A percentile compares a stretch with the other conserved stretches of the same genome.
These are phyloP conservation scores for Euphrasia arctica DNA, from an alignment of 305 asterid genomes.

Conservation along the genomic window DNA sequence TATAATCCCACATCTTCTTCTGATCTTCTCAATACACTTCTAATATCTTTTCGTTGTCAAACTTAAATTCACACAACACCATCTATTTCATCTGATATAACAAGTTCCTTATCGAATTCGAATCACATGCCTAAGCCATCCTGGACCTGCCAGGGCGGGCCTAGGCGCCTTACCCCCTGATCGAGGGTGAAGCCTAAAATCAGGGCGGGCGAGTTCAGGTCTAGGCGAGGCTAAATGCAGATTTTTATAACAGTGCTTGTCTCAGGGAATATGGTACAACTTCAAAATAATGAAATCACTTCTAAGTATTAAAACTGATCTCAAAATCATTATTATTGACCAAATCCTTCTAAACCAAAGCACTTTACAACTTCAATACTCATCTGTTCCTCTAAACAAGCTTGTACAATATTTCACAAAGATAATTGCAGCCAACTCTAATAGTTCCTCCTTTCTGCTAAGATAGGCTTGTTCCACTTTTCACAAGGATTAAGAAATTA, in stretches of 20 bases:
- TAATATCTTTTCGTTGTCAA: no score
- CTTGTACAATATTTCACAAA: neutral
- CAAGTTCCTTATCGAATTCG: no score
- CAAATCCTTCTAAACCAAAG: constrained; percentile 7
- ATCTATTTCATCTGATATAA: no score
- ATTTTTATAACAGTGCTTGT: neutral
- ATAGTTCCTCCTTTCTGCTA: neutral
- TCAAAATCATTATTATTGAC: constrained; percentile 9
- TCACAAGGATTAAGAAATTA: neutral
- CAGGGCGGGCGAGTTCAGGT: no score
- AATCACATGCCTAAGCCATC: no score
- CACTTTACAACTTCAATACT: neutral
- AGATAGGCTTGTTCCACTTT: neutral
- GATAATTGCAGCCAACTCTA: neutral
- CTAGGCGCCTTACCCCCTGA: no score
- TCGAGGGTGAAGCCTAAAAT: no score
- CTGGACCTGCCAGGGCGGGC: no score
- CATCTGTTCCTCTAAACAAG: neutral
- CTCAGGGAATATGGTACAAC: constrained; percentile 8
- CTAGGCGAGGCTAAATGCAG: no score
- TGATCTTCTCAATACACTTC: no score
- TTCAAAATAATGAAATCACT: constrained; percentile 14
- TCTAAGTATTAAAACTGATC: neutral
- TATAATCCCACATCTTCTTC: no score
- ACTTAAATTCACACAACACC: no score